phyloP scores from a whole-genome alignment of 2,329 filamentous ascomycete species.

The Onygenales sp. region DNA sequence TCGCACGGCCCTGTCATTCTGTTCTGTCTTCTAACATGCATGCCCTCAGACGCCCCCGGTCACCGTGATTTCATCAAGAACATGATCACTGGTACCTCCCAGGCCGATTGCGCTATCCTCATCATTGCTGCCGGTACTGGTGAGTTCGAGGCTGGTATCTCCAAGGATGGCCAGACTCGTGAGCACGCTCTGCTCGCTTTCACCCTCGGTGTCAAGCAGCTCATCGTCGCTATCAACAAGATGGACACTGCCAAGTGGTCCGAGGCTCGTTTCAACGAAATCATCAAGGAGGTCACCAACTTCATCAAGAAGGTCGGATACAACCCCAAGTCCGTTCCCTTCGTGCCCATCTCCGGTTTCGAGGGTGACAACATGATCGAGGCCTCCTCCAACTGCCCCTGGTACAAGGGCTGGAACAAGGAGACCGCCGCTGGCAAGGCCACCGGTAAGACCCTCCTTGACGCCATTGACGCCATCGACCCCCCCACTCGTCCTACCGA shows the following conservation, averaged over 20 bases:
- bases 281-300: slow-evolving; percentile 99
- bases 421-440: slow-evolving; percentile 83
- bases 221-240: slow-evolving; percentile 99
- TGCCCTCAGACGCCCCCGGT: slow-evolving; percentile 75
- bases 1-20: neutral
- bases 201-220: slow-evolving; percentile 99
- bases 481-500: slow-evolving; percentile 85
- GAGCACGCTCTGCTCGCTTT: slow-evolving; percentile 99
- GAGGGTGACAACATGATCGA: slow-evolving; percentile 99
- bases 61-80: slow-evolving; percentile 99
- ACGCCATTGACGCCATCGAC: slow-evolving; percentile 97
- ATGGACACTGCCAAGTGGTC: slow-evolving; percentile 99
- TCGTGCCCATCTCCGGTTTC: slow-evolving; percentile 99
- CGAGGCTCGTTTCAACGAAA: slow-evolving; percentile 92
- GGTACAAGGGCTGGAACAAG: slow-evolving; percentile 99
- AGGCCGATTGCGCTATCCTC: slow-evolving; percentile 99
- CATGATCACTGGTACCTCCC: slow-evolving; percentile 99
- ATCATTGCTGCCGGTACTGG: slow-evolving; percentile 99
- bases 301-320: slow-evolving; percentile 99
- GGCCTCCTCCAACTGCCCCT: slow-evolving; percentile 83
- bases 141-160: slow-evolving; percentile 99
- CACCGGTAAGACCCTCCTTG: slow-evolving; percentile 94
- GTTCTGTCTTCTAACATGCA: neutral
- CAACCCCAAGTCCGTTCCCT: slow-evolving; percentile 98
- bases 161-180: slow-evolving; percentile 99